Conservation (phyloP, 257 asterid species). For the Jaltomata sinuosa region DNA sequence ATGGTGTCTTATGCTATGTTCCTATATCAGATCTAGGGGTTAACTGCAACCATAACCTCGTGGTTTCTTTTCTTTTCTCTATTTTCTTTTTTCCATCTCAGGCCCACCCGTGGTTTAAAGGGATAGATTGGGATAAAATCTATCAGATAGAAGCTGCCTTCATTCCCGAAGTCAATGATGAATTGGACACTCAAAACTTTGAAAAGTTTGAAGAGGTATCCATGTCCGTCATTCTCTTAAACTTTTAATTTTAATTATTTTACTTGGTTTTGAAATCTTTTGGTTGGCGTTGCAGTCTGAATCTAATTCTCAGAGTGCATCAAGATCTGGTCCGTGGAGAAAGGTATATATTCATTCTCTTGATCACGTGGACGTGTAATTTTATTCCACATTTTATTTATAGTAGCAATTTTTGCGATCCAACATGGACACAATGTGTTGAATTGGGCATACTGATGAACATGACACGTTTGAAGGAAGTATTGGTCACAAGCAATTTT, state of each 20-base stretch:
- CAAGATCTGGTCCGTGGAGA: constrained; percentile 96
- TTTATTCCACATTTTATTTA: neutral
- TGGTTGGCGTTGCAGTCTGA: constrained; percentile 45
- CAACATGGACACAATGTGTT: neutral
- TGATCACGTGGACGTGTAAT: neutral
- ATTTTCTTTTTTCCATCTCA: constrained; percentile 13
- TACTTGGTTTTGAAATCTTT: neutral
- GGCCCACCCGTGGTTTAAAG: constrained; percentile 89
- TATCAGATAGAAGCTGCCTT: constrained; percentile 86
- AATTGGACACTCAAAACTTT: constrained; percentile 87
- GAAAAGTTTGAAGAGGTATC: constrained; percentile 92
- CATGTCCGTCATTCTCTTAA: neutral
- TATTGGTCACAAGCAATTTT: neutral
- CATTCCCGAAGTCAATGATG: constrained; percentile 87
- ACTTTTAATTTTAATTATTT: neutral
- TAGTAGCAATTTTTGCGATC: neutral
- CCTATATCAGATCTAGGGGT: constrained; percentile 11
- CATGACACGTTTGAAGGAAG: neutral
- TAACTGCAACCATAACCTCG: constrained; percentile 3
- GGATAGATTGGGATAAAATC: constrained; percentile 70
- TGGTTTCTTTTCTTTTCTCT: neutral
- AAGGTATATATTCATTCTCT: constrained; percentile 37
- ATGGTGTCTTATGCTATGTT: constrained; percentile 27
- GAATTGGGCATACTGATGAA: neutral
- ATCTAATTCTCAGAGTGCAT: constrained; percentile 43